phyloP scores from a whole-genome alignment of 345 rosid species.

The Brassica incana region DNA sequence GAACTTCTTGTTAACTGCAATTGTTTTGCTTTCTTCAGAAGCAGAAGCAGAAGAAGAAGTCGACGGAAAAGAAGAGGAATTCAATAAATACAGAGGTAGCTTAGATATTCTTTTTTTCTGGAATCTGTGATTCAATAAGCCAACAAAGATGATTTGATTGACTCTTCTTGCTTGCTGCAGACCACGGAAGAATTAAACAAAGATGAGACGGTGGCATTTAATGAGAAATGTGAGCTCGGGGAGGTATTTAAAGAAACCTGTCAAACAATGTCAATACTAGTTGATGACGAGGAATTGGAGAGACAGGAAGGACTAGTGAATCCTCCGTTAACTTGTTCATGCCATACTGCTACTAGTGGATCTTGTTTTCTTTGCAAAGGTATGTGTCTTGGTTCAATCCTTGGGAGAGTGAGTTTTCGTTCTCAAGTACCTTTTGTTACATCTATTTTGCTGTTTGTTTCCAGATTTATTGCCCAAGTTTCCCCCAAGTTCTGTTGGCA shows the following conservation, averaged over 20 bases:
- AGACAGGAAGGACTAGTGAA: slow-evolving; percentile 64
- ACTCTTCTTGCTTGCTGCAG: slow-evolving; percentile 50
- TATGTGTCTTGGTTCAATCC: slow-evolving; percentile 36
- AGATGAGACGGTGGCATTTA: slow-evolving; percentile 34
- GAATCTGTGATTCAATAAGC: slow-evolving; percentile 18
- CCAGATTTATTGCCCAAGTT: slow-evolving; percentile 83
- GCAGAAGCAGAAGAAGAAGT: slow-evolving; percentile 49
- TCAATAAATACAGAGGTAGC: slow-evolving; percentile 58
- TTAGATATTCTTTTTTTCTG: not conserved
- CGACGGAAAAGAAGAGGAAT: slow-evolving; percentile 54
- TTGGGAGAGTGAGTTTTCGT: not conserved
- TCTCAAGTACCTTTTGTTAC: slow-evolving; percentile 7
- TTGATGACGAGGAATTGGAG: slow-evolving; percentile 94
- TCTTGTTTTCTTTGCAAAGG: slow-evolving; percentile 88
- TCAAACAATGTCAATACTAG: slow-evolving; percentile 51
- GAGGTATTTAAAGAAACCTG: slow-evolving; percentile 40
- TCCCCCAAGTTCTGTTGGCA: slow-evolving; percentile 81
- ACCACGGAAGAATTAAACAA: slow-evolving; percentile 40
- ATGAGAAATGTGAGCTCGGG: slow-evolving; percentile 72
- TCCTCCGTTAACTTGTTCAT: slow-evolving; percentile 61
- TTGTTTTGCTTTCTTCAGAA: slow-evolving; percentile 43
- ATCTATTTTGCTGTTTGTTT: slow-evolving; percentile 33
- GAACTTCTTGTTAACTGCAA: slow-evolving; percentile 28
- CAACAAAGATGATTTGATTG: slow-evolving; percentile 10
- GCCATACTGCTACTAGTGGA: slow-evolving; percentile 56